Evolutionary conservation across 2,329 filamentous ascomycete species (phyloP).

Genomic region (Epichloe elymi): DNA sequence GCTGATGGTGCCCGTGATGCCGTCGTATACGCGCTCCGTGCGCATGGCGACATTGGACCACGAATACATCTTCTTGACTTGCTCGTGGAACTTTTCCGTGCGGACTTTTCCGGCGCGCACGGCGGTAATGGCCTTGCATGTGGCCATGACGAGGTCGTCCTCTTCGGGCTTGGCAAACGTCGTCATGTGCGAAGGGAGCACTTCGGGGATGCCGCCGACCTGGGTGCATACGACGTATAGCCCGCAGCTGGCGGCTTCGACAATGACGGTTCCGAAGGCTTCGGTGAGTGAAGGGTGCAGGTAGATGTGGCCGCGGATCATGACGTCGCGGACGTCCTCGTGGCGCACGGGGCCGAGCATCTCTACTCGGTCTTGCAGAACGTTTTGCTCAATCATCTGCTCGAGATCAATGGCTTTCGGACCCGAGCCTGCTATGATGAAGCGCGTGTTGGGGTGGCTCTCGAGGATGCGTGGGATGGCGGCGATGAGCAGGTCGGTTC

Average conservation of each 20-base stretch:
- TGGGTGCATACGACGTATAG: slow-evolving; percentile 94
- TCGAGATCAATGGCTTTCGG: slow-evolving; percentile 96
- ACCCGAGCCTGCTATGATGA: slow-evolving; percentile 90
- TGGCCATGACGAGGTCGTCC: slow-evolving; percentile 83
- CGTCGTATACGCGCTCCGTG: slow-evolving; percentile 89
- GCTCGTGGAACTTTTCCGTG: slow-evolving; percentile 89
- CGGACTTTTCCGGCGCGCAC: slow-evolving; percentile 76
- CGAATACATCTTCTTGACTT: slow-evolving; percentile 97
- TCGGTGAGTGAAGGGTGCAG: slow-evolving; percentile 91
- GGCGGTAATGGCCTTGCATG: slow-evolving; percentile 75
- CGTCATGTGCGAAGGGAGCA: slow-evolving; percentile 92
- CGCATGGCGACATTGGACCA: slow-evolving; percentile 92
- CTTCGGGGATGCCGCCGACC: slow-evolving; percentile 93
- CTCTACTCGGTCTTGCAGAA: slow-evolving; percentile 84
- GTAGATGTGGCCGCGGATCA: slow-evolving; percentile 94
- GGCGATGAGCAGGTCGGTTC: slow-evolving; percentile 90
- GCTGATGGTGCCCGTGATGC: slow-evolving; percentile 74
- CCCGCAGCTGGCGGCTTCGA: slow-evolving; percentile 91
- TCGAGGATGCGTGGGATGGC: slow-evolving; percentile 87
- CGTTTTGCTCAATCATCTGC: slow-evolving; percentile 93
- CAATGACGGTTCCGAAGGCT: slow-evolving; percentile 94
- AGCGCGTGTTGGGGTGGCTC: slow-evolving; percentile 81
- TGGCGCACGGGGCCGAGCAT: slow-evolving; percentile 87
- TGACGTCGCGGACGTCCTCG: slow-evolving; percentile 93
- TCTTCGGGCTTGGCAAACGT: slow-evolving; percentile 95